Evolutionary conservation across 1,284 basidiomycete genomes (phyloP).

Genomic region (Rhodotorula sp.): DNA sequence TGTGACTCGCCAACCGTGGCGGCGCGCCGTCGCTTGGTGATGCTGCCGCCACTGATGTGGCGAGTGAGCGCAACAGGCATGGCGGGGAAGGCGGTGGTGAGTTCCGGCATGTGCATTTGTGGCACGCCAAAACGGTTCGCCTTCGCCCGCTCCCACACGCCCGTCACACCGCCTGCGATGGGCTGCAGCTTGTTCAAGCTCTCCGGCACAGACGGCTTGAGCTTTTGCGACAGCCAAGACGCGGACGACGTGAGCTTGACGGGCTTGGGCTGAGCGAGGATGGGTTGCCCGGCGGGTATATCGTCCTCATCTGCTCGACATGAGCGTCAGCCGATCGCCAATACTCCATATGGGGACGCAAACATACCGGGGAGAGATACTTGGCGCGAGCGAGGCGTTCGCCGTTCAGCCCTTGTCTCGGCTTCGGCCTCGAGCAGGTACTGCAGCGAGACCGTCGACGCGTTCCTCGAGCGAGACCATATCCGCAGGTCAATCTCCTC

Average conservation of each 20-base stretch:
- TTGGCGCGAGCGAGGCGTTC: not conserved
- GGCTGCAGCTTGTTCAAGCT: conserved; percentile 29
- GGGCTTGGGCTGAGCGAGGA: not conserved
- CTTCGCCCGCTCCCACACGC: conserved; percentile 33
- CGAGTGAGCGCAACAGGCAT: conserved; percentile 26
- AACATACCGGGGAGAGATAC: not conserved
- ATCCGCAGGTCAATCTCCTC: not conserved
- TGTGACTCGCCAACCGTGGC: not conserved
- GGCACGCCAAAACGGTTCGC: conserved; percentile 28
- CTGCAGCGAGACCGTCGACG: conserved; percentile 36
- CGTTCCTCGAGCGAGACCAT: conserved; percentile 9
- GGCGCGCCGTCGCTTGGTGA: not conserved
- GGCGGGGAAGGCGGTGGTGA: conserved; percentile 23
- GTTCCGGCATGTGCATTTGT: conserved; percentile 21
- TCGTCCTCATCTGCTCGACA: not conserved
- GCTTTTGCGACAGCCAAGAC: conserved; percentile 29
- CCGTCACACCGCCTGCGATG: conserved; percentile 16
- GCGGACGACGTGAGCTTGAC: conserved; percentile 1
- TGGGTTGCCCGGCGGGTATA: not conserved
- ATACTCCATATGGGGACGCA: not conserved
- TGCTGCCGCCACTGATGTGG: conserved; percentile 9
- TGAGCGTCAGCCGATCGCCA: not conserved
- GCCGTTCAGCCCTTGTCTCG: conserved; percentile 2
- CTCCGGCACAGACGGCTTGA: conserved; percentile 20
- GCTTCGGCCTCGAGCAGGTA: conserved; percentile 33